Conservation (phyloP, 2,329 filamentous ascomycete species). For the Colletotrichum liaoningense region DNA sequence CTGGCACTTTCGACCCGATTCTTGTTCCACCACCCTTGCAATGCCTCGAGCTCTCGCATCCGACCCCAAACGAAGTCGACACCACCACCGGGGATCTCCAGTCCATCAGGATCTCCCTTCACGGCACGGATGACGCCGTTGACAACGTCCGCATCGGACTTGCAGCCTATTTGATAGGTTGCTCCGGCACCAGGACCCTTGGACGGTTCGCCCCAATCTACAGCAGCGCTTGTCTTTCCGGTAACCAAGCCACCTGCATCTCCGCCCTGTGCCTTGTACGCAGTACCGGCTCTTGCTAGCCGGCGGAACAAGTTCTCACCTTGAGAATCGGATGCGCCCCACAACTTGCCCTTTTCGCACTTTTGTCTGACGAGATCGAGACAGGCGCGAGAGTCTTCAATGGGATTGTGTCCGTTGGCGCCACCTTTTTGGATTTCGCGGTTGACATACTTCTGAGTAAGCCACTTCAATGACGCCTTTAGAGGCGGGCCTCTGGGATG, state of each 20-base stretch:
- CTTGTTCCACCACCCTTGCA: slow-evolving; percentile 76
- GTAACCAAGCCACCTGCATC: slow-evolving; percentile 63
- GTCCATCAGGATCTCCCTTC: slow-evolving; percentile 67
- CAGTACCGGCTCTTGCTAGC: slow-evolving; percentile 72
- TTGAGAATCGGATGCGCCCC: slow-evolving; percentile 83
- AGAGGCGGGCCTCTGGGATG: slow-evolving; percentile 90
- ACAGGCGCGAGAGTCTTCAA: slow-evolving; percentile 92
- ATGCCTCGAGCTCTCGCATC: slow-evolving; percentile 73
- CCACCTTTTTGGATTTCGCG: slow-evolving; percentile 90
- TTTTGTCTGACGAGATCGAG: slow-evolving; percentile 95
- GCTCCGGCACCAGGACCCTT: slow-evolving; percentile 68
- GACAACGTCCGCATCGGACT: slow-evolving; percentile 69
- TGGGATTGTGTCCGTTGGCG: slow-evolving; percentile 82
- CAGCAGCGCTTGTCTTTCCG: slow-evolving; percentile 76
- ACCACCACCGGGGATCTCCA: slow-evolving; percentile 67
- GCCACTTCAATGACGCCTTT: slow-evolving; percentile 91
- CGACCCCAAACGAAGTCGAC: slow-evolving; percentile 77
- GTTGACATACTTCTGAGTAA: slow-evolving; percentile 85
- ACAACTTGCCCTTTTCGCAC: slow-evolving; percentile 89
- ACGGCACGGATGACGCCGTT: slow-evolving; percentile 68
- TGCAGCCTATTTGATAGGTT: slow-evolving; percentile 67
- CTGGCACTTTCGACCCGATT: slow-evolving; percentile 55
- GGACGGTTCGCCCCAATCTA: slow-evolving; percentile 89
- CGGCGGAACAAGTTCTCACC: slow-evolving; percentile 92
- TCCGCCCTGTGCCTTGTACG: slow-evolving; percentile 71